A percentile compares a stretch with the other conserved stretches of the same genome.
phyloP scores from a whole-genome alignment of 2,329 filamentous ascomycete species.

The Torrubiellomyces zombiae region DNA sequence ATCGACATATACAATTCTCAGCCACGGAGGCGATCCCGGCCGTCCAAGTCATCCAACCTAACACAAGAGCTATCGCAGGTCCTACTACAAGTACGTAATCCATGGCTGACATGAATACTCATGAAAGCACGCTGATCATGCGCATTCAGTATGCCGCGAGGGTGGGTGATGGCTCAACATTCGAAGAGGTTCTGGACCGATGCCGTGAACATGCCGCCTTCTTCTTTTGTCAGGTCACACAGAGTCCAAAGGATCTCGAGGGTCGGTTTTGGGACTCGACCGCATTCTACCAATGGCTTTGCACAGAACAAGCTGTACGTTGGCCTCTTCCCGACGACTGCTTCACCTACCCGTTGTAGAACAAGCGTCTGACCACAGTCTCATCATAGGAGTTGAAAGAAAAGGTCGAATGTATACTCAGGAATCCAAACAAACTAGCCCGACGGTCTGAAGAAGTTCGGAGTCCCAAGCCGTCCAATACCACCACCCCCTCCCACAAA shows the following conservation, averaged over 20 bases:
- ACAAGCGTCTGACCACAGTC: too few relatives aligned
- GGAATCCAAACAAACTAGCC: too few relatives aligned
- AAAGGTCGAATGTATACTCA: slow-evolving; percentile 8
- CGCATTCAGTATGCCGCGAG: slow-evolving; percentile 33
- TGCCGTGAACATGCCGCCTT: slow-evolving; percentile 33
- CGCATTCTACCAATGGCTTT: slow-evolving; percentile 32
- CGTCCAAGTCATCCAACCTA: slow-evolving; percentile 12
- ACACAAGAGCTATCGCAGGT: slow-evolving; percentile 13
- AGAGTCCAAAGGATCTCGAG: too few relatives aligned
- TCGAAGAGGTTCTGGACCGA: slow-evolving; percentile 29
- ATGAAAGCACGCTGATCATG: not conserved
- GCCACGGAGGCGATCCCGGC: slow-evolving; percentile 13
- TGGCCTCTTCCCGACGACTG: not conserved
- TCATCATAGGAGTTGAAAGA: slow-evolving; percentile 12
- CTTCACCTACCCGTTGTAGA: too few relatives aligned
- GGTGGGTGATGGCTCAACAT: slow-evolving; percentile 33
- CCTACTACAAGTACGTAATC: slow-evolving; percentile 15
- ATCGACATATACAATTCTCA: slow-evolving; percentile 40
- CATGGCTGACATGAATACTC: not conserved
- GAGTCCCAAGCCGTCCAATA: too few relatives aligned
- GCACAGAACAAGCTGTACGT: slow-evolving; percentile 21
- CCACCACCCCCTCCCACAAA: too few relatives aligned
- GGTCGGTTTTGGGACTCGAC: slow-evolving; percentile 25
- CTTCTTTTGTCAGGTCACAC: slow-evolving; percentile 33
- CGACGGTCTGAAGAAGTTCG: too few relatives aligned